Base-by-base conservation (phyloP, 1,139 yeast species). In the Wickerhamiella infanticola region DNA sequence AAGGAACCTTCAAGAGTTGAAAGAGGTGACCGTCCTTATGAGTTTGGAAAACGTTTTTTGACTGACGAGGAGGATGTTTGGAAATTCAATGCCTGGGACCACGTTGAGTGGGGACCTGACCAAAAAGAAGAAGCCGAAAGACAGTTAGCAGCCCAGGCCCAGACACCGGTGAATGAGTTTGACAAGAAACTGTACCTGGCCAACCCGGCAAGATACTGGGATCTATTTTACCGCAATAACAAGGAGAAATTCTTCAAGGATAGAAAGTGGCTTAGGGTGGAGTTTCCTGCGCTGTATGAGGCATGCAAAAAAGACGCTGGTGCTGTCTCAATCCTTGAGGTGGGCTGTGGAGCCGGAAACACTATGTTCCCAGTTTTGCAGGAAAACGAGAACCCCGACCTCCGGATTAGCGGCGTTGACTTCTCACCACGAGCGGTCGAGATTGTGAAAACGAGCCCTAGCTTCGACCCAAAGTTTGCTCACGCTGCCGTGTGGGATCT, bases 321-420 rank as follows among this genome's bases (percentile, higher is more conserved):
- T n/a, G 74, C 80, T 4, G 72, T 73, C 29, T 77, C 80, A 2
- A 81, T 90, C 35, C 71, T 90, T 46, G 99, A 90, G 61, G 81
- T 93, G 46, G 99, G 99, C 3, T 90, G 98, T 65, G 99, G 98
- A 47, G 98, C 96, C 3, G 99, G 99, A 11, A 93, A 93, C 62
- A 90, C 98, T 0, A 73, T 90, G 65, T 90, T 81, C 63, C 98
- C 98, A 1, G 80, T 90, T 29, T 67, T 90, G 49, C 72, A 73
- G 47, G 86, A 81, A 56, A 90, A 90, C 62, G 70, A 81, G 61
- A 90, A 90, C 64, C 78, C 80, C n/a, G 66, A 78, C 35, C 68
- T 90, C 48, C 73, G 68, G 54, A 75, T 90, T 9, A 74, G 77
- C 48, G 98, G 95, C 1, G 94, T 90, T 47, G 99, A 90, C 62